Conservation (phyloP, 495 filamentous ascomycete species). For the Xylaria flabelliformis region DNA sequence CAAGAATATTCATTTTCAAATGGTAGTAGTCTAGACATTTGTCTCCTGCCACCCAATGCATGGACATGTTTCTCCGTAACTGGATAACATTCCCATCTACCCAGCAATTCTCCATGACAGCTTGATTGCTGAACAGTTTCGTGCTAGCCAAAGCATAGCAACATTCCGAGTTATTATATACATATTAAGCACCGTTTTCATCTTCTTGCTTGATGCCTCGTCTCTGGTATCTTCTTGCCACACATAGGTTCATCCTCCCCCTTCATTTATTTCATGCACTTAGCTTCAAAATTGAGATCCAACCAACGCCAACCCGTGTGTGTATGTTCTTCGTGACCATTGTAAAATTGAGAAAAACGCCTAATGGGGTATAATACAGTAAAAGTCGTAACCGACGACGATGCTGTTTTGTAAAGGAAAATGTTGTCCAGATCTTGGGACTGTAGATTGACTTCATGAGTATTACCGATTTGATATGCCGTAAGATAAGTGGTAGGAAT, state of each 20-base stretch:
- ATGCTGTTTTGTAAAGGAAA: conserved; percentile 14
- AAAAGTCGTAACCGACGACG: not conserved
- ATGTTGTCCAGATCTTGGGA: conserved; percentile 3
- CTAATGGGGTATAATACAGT: conserved; percentile 23
- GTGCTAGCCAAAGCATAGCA: not conserved
- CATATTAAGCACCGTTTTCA: not conserved
- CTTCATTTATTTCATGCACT: not conserved
- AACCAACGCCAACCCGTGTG: conserved; percentile 6
- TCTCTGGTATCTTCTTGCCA: not conserved
- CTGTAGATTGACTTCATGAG: not conserved
- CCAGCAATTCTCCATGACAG: not conserved
- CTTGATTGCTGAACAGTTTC: not conserved
- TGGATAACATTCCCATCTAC: not conserved
- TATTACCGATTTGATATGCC: conserved; percentile 19
- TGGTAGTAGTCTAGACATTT: not conserved
- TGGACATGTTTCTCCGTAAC: not conserved
- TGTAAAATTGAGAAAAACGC: not conserved
- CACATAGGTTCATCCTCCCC: not conserved
- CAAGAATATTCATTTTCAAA: not conserved
- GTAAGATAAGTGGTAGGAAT: not conserved
- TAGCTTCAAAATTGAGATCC: not conserved
- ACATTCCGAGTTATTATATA: not conserved
- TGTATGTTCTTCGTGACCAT: conserved; percentile 9
- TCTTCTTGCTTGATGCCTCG: not conserved
- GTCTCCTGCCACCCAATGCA: not conserved